Percentiles rank a stretch among this genome's conserved stretches.
Conservation (phyloP, 305 asterid genomes). For the Fraxinus paxiana region DNA sequence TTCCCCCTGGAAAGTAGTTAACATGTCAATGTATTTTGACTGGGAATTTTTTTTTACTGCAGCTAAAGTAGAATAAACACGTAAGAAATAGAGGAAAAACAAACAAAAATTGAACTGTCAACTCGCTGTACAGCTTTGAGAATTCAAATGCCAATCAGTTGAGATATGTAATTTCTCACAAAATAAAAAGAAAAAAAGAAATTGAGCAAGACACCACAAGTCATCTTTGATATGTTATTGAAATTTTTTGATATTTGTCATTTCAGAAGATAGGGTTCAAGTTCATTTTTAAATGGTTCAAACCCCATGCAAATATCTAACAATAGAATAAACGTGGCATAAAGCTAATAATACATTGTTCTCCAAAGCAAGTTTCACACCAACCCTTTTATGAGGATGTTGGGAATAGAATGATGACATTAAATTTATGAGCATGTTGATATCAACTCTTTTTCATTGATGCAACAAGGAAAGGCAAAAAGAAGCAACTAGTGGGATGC, state of each 20-base stretch:
- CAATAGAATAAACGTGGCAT: not conserved
- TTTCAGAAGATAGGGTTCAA: not conserved
- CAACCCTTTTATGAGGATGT: not conserved
- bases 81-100: not conserved
- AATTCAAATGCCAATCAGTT: not conserved
- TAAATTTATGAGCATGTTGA: not conserved
- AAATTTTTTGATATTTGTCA: not conserved
- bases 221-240: not conserved
- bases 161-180: conserved; percentile 3
- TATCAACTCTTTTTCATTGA: not conserved
- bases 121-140: conserved; percentile 12
- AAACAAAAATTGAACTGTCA: conserved; percentile 14
- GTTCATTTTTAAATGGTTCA: not conserved
- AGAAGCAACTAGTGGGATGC: not conserved
- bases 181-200: not conserved
- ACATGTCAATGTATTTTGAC: not conserved
- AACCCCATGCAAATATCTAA: not conserved
- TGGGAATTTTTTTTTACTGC: conserved; percentile 7
- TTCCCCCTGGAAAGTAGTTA: conserved; percentile 12
- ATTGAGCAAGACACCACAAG: conserved; percentile 9
- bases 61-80: conserved; percentile 12
- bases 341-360: not conserved
- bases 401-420: not conserved
- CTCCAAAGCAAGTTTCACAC: not conserved
- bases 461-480: not conserved